Evolutionary conservation across 305 asterid genomes (phyloP), one percentile per base, ranked within the genome.

Genomic region (Rubia peregrina): DNA sequence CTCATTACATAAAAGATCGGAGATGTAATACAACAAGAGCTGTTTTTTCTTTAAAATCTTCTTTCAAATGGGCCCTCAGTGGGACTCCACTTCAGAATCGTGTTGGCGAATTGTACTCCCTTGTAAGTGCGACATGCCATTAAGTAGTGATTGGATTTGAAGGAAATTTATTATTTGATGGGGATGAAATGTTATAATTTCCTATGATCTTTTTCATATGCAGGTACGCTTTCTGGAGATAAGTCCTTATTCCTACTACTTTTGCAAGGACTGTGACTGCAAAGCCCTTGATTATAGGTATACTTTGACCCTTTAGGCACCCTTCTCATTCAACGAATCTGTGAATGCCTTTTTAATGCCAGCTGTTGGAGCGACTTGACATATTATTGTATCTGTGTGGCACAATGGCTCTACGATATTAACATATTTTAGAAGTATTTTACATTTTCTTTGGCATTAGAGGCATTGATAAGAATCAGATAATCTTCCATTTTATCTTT

Each of bases 31-130:
- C 95, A n/a, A 85, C 96, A 68, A 90, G 76, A 87, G 97, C 96
- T 67, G 80, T 93, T 78, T 85, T 93, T 83, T 84, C 88, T 75
- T 79, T 93, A 63, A 83, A 81, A 74, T 93, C 98, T 82, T 80
- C 85, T 53, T 93, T 82, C 81, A 90, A 83, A 79, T 93, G 98
- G 97, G 95, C 96, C 61, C 83, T 93, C 78, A 93, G 96, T 84
- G 98, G 98, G 76, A 93, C 97, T 60, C 97, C 97, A 61, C 94
- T 93, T 71, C 98, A 93, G 85, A 93, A 90, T 78, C 95, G 92
- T 77, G 97, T 93, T 78, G 97, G 98, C 71, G 98, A 93, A 83
- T 86, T 93, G 70, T 93, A 93, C 86, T 90, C 97, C 66, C 98
- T 90, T 72, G 98, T 93, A 82, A 82, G 96, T 86, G 8, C 64